Evolutionary conservation across 2,329 filamentous ascomycete genomes (phyloP), one percentile per base, ranked within the genome.

Genomic region (Fusarium clavum): DNA sequence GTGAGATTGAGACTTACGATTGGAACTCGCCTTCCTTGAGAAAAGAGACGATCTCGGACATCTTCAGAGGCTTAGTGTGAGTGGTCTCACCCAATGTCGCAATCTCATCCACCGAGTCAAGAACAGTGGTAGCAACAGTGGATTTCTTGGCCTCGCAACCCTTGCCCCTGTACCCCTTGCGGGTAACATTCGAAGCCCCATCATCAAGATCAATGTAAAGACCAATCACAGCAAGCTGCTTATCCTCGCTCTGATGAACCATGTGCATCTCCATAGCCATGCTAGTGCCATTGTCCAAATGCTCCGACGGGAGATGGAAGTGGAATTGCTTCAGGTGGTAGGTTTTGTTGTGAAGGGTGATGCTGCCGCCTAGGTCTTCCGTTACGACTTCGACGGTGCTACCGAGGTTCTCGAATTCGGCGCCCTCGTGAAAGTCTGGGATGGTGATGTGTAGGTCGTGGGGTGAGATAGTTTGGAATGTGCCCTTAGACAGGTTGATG

Each of bases 281-380:
- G 49, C 72, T 76, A 0, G 67, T 70, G 10, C 82, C 76, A 73
- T 82, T 69, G 75, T 89, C 79, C 48, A 83, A 81, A 71, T 90
- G 88, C 80, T 90, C 88, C 45, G 85, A 86, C 1, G 88, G 87
- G 0, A 86, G 85, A 73, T 90, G 88, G 78, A 89, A 87, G 77
- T 89, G 87, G 79, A 88, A 89, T 70, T 89, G 87, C 48, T 78
- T 78, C 16, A 88, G 79, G 0, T 69, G 73, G 75, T 83, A 88
- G 18, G 79, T 73, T 18, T 76, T 76, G 30, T 79, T 80, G 3
- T 72, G 78, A 25, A 84, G 74, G 0, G 70, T 78, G 6, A 87
- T 81, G 13, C 80, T 84, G 30, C 85, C 86, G 52, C 83, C 67
- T n/a, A 67, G 49, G 3, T 32, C 84, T 27, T 82, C 80, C 24